A percentile compares a stretch with the other conserved stretches of the same genome.
Evolutionary conservation across 2,329 filamentous ascomycete genomes (phyloP).

Genomic region (Pezicula radicicola): DNA sequence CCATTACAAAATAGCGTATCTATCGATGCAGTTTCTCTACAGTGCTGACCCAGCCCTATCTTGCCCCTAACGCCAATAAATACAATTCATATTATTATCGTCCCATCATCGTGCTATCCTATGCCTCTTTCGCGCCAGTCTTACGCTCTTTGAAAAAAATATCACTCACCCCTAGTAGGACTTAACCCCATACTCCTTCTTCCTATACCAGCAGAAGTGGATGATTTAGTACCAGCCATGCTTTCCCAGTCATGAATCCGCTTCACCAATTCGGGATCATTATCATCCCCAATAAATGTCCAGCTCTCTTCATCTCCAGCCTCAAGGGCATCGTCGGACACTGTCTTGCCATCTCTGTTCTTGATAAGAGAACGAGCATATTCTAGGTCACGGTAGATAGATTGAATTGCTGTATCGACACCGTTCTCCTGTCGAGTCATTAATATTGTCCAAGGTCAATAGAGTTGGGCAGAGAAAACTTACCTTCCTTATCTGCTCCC

Average conservation of each 20-base stretch:
- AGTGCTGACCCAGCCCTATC: not conserved
- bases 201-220: not conserved
- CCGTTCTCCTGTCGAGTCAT: conserved; percentile 69
- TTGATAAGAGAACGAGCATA: conserved; percentile 85
- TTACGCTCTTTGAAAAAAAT: no score
- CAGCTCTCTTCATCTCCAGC: conserved; percentile 77
- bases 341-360: conserved; percentile 52
- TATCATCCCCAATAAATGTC: conserved; percentile 73
- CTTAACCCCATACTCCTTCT: not conserved
- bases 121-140: no score
- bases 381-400: conserved; percentile 91
- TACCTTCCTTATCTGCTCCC: conserved; percentile 84
- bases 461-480: conserved; percentile 27
- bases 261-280: conserved; percentile 26
- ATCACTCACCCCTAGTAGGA: not conserved
- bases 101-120: not conserved
- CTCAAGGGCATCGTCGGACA: conserved; percentile 49
- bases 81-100: not conserved
- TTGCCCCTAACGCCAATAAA: not conserved
- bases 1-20: not conserved
- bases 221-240: conserved; percentile 12
- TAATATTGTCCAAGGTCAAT: conserved; percentile 14
- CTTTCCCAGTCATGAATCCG: conserved; percentile 28
- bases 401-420: conserved; percentile 85
- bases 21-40: not conserved